These are phyloP conservation scores for Exophiala mesophila DNA, from an alignment of 2,329 filamentous ascomycete genomes.

Conservation along the genomic window DNA sequence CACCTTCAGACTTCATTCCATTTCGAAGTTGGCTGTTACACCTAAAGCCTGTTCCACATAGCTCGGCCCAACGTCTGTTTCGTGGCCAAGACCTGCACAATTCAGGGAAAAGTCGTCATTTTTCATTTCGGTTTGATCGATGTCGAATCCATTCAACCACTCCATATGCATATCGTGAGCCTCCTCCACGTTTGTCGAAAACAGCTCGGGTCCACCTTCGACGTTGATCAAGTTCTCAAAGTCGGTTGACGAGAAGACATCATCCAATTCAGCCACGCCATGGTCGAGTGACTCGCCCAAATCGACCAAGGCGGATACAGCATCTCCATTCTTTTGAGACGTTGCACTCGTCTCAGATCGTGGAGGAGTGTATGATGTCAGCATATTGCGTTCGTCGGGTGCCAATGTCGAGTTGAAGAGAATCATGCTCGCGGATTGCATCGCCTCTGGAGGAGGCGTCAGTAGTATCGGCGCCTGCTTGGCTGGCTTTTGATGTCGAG, in stretches of 20 bases:
- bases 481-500: constrained; percentile 7
- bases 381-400: constrained; percentile 17
- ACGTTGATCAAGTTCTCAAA: constrained; percentile 45
- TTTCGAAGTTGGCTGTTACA: constrained; percentile 8
- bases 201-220: constrained; percentile 32
- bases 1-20: constrained; percentile 2
- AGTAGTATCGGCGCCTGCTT: constrained; percentile 12
- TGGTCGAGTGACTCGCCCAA: constrained; percentile 5
- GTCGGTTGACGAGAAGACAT: constrained; percentile 36
- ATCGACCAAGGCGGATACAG: constrained; percentile 12
- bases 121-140: constrained; percentile 7
- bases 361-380: constrained; percentile 22
- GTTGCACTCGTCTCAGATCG: constrained; percentile 14
- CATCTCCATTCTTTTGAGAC: constrained; percentile 16
- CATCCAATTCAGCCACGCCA: constrained; percentile 2
- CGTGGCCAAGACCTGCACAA: background rate
- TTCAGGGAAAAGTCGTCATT: constrained; percentile 8
- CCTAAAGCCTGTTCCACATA: constrained; percentile 16
- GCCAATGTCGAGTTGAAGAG: constrained; percentile 20
- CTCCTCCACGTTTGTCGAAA: constrained; percentile 12
- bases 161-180: constrained; percentile 21
- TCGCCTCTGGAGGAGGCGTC: constrained; percentile 25
- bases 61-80: constrained; percentile 2
- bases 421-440: constrained; percentile 18
- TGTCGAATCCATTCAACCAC: constrained; percentile 24